A percentile compares a stretch with the other conserved stretches of the same genome.
These are phyloP conservation scores for Cubamyces lactineus DNA, from an alignment of 768 basidiomycete genomes.

Conservation along the genomic window DNA sequence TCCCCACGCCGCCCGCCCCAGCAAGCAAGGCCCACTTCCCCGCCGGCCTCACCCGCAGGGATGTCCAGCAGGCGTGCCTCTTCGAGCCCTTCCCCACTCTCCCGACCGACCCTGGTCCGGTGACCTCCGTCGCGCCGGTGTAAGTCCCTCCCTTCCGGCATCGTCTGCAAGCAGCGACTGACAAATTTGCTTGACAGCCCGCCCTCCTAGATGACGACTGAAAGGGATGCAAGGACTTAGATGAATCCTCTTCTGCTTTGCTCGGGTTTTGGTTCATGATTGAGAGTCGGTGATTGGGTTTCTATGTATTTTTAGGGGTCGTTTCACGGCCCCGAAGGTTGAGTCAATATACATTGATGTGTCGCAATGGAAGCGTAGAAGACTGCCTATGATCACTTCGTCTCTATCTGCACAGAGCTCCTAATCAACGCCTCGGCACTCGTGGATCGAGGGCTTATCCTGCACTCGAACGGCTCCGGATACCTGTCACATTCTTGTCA, in stretches of 20 bases:
- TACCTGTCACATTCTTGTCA: background rate
- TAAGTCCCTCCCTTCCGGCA: constrained; percentile 19
- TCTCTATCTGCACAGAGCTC: background rate
- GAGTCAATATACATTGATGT: too few relatives aligned
- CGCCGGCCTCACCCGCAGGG: constrained; percentile 10
- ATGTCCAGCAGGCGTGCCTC: constrained; percentile 19
- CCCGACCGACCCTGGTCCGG: constrained; percentile 35
- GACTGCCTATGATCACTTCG: too few relatives aligned
- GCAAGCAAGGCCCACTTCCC: constrained; percentile 20
- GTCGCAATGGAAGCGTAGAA: too few relatives aligned
- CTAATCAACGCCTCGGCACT: background rate
- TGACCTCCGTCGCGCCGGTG: constrained; percentile 37
- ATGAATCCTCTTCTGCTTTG: too few relatives aligned
- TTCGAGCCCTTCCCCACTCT: constrained; percentile 24
- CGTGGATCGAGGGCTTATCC: background rate
- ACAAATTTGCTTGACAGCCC: background rate
- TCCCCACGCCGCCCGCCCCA: constrained; percentile 14
- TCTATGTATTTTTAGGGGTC: too few relatives aligned
- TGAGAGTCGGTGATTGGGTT: too few relatives aligned
- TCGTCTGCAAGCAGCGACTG: background rate
- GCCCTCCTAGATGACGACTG: background rate
- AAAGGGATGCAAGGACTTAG: too few relatives aligned
- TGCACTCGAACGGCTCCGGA: constrained; percentile 5
- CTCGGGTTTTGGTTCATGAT: too few relatives aligned
- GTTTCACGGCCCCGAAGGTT: too few relatives aligned